Base-by-base conservation (phyloP, 2,329 filamentous ascomycete species). In the Fusarium tanahbumbuense region DNA sequence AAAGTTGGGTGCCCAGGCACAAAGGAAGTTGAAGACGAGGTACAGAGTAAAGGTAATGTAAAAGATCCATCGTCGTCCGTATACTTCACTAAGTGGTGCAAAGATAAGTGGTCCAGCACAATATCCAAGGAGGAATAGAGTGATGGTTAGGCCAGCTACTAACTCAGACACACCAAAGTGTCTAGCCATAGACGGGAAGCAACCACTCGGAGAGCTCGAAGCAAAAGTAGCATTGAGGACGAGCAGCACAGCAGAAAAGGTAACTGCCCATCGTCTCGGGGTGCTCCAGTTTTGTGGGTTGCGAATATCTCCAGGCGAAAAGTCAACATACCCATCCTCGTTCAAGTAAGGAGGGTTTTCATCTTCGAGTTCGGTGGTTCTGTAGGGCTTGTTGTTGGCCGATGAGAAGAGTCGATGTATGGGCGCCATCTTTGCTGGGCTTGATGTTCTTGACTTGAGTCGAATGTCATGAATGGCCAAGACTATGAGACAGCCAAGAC, bases 11-110 rank as follows among this genome's bases (percentile, higher is more conserved):
- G 92, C 84, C 0, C 93, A 86, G 2, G 92, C 92, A 67, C 91
- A 92, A 1, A 92, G 91, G 60, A 94, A 91, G 67, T 92, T 86
- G 78, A 94, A 94, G 37, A 94, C 79, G 6, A 93, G 87, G 4
- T 92, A 92, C 0, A 92, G 15, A 2, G 88, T 78, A 90, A 93
- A 5, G 84, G 82, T 20, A 79, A 87, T 73, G 73, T 81, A 60
- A 7, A 59, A 40, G 56, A 95, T 88, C 25, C 89, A 82, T 47
- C 87, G 84, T 44, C 92, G 85, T 32, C 92, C 92, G 52, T 90
- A 83, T 49, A 94, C 85, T 77, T 95, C 92, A 8, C 88, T 92
- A 32, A 93, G 79, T 0, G 92, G 92, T 11, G 92, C 92, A 74
- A 94, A 94, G 2, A 85, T 84, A 86, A 94, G 90, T 3, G 92